A percentile compares a stretch with the other conserved stretches of the same genome.
These are phyloP conservation scores for Secale cereale DNA, from an alignment of 176 grass and related monocot species.

Conservation along the genomic window DNA sequence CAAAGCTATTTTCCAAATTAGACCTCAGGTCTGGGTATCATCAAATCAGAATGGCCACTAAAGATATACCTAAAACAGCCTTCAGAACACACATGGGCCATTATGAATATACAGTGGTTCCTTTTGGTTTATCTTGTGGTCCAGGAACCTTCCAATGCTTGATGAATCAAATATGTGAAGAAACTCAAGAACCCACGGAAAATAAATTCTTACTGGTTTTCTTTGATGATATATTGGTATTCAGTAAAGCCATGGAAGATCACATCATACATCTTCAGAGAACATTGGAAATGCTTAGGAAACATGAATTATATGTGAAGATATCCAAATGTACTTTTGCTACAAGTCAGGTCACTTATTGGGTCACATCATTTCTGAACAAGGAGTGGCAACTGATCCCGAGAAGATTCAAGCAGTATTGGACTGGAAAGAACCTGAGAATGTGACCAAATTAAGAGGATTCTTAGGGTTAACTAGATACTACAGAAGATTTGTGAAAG, in stretches of 20 bases:
- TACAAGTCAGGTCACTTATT: neutral
- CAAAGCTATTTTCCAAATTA: too few species aligned
- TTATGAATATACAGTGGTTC: too few species aligned
- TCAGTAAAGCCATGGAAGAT: neutral
- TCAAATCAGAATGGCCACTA: too few species aligned
- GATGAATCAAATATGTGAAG: too few species aligned
- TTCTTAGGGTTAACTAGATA: neutral
- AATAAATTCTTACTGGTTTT: neutral
- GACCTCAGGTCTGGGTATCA: too few species aligned
- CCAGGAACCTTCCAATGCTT: too few species aligned
- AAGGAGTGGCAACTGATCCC: neutral
- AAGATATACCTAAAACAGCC: too few species aligned
- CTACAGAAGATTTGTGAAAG: too few species aligned
- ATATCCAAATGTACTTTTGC: neutral
- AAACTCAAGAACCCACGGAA: too few species aligned
- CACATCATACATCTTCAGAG: neutral
- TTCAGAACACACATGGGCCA: too few species aligned
- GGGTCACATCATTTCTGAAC: too few species aligned
- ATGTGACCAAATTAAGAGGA: neutral
- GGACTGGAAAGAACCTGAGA: neutral
- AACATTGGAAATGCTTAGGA: neutral
- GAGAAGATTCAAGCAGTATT: neutral
- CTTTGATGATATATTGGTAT: neutral
- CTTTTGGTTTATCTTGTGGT: too few species aligned
- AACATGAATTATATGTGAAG: neutral